Evolutionary conservation across 1,284 basidiomycete species (phyloP).

Genomic region (Athelia psychrophila): DNA sequence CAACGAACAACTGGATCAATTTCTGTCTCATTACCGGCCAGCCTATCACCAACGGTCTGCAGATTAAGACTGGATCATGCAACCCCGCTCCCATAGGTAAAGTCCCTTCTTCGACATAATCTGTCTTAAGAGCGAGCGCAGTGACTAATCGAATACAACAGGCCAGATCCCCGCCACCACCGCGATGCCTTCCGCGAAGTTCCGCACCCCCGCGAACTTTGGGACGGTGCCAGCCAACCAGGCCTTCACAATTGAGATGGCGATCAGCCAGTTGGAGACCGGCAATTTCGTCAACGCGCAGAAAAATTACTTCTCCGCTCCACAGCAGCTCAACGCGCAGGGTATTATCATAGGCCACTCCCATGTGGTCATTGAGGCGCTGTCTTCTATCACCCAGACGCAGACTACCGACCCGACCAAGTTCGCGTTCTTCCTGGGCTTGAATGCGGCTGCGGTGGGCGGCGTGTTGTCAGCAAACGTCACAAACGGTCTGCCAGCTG

Average conservation of each 20-base stretch:
- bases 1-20: conserved; percentile 58
- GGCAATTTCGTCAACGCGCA: conserved; percentile 55
- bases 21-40: conserved; percentile 31
- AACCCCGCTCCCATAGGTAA: conserved; percentile 52
- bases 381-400: conserved; percentile 51
- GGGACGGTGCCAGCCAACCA: conserved; percentile 39
- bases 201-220: conserved; percentile 40
- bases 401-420: conserved; percentile 50
- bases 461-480: conserved; percentile 57
- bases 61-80: conserved; percentile 50
- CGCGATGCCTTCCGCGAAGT: conserved; percentile 42
- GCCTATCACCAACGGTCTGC: conserved; percentile 40
- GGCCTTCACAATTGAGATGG: conserved; percentile 48
- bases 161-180: conserved; percentile 28
- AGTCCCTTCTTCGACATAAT: conserved; percentile 23
- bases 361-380: conserved; percentile 62
- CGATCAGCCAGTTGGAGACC: conserved; percentile 36
- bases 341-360: conserved; percentile 60
- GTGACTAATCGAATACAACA: background rate
- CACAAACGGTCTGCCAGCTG: conserved; percentile 54
- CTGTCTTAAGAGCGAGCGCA: background rate
- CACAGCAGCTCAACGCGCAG: conserved; percentile 52
- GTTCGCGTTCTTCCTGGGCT: conserved; percentile 72
- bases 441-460: conserved; percentile 39
- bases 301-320: conserved; percentile 54